These are phyloP conservation scores for Mortierella sp. DNA, from an alignment of 371 early-diverging fungal genomes.

Conservation along the genomic window DNA sequence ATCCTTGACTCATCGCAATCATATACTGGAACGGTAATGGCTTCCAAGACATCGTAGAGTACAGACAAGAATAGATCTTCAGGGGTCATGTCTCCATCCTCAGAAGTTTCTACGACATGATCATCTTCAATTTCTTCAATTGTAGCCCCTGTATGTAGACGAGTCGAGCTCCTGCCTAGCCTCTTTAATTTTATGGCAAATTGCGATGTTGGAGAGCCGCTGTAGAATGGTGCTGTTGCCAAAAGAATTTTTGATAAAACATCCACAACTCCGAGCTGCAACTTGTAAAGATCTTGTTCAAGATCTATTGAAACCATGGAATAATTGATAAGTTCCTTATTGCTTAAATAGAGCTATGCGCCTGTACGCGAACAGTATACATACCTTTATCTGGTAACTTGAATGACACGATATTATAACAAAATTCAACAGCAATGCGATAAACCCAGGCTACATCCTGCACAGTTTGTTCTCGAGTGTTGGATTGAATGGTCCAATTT, in stretches of 20 bases:
- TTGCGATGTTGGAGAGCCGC: neutral
- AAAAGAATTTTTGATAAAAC: conserved; percentile 17
- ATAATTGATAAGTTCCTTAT: too few relatives aligned
- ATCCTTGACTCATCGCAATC: neutral
- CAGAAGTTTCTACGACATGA: neutral
- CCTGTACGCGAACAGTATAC: neutral
- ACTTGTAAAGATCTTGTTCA: conserved; percentile 12
- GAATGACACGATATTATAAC: conserved; percentile 7
- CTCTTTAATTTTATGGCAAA: neutral
- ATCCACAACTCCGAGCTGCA: conserved; percentile 25
- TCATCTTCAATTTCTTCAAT: neutral
- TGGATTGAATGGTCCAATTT: conserved; percentile 15
- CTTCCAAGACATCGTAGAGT: neutral
- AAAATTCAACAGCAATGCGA: neutral
- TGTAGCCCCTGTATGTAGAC: neutral
- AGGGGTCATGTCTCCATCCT: neutral
- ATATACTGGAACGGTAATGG: neutral
- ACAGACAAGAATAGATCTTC: conserved; percentile 12
- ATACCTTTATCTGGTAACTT: neutral
- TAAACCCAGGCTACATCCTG: conserved; percentile 9
- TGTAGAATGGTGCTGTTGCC: conserved; percentile 12
- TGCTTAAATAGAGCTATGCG: too few relatives aligned
- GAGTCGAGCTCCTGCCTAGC: neutral
- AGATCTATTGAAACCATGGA: neutral
- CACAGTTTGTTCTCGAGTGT: conserved; percentile 6